These are phyloP conservation scores for Ceratocystiopsis sp. DNA, from an alignment of 2,329 filamentous ascomycete species.

Conservation along the genomic window DNA sequence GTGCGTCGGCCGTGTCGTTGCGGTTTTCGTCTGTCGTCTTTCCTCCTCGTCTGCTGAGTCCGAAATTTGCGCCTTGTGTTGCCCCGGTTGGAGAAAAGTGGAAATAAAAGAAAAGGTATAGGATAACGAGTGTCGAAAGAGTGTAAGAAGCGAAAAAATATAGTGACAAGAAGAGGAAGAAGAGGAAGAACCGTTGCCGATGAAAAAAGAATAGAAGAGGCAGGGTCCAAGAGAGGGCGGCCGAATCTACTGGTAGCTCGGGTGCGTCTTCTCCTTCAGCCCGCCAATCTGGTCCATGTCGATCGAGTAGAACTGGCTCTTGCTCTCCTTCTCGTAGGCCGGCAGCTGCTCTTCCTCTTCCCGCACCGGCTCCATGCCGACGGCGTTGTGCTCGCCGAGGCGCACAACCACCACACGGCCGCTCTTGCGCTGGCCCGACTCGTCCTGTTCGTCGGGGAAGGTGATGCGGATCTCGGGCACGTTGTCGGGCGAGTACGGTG, in stretches of 20 bases:
- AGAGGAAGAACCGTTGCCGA: background rate
- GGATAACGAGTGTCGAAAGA: too few species aligned
- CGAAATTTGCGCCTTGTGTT: too few species aligned
- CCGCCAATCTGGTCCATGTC: slow-evolving; percentile 92
- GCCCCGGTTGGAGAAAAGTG: background rate
- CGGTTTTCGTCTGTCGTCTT: too few species aligned
- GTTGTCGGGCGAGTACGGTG: slow-evolving; percentile 63
- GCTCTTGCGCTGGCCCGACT: slow-evolving; percentile 61
- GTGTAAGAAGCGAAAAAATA: background rate
- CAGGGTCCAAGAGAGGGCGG: background rate
- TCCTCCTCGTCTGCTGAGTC: too few species aligned
- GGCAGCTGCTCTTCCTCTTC: slow-evolving; percentile 66
- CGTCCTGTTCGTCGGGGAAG: slow-evolving; percentile 90
- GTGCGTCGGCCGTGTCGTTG: too few species aligned
- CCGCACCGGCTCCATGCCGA: slow-evolving; percentile 79
- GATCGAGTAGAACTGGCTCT: slow-evolving; percentile 73
- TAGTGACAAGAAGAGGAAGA: background rate
- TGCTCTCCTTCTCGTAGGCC: slow-evolving; percentile 71
- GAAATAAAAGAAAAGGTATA: background rate
- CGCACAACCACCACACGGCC: slow-evolving; percentile 83
- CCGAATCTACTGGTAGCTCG: slow-evolving; percentile 16
- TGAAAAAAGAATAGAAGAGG: background rate
- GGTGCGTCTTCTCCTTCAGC: slow-evolving; percentile 68
- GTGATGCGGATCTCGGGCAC: slow-evolving; percentile 96
- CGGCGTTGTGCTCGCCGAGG: slow-evolving; percentile 61